Conservation (phyloP, 2,329 filamentous ascomycete genomes). For the Hypoxylon sp. region DNA sequence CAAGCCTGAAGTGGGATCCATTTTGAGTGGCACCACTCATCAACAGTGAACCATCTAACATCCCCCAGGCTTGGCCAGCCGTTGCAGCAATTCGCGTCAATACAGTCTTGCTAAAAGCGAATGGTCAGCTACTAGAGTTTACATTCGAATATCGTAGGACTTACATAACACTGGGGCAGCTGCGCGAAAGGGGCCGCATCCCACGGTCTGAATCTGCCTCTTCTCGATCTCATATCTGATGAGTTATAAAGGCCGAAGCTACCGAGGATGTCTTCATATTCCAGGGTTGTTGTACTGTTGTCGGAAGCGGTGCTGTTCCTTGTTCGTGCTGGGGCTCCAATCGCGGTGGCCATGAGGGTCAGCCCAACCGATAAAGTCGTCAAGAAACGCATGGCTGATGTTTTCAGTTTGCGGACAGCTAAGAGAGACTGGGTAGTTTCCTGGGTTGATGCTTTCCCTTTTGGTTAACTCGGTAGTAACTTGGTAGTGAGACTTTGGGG, state of each 20-base stretch:
- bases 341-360: neutral
- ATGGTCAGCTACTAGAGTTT: neutral
- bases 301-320: neutral
- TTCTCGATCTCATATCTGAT: neutral
- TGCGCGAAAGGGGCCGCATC: constrained; percentile 3
- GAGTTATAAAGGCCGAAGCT: neutral
- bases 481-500: neutral
- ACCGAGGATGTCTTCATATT: constrained; percentile 5
- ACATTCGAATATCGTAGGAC: neutral
- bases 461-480: neutral
- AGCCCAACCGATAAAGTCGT: neutral
- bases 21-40: constrained; percentile 19
- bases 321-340: neutral
- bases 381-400: neutral
- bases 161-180: constrained; percentile 17
- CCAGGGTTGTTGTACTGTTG: neutral
- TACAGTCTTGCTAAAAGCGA: constrained; percentile 2
- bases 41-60: constrained; percentile 9
- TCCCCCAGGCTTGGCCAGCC: constrained; percentile 12
- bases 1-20: constrained; percentile 7
- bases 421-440: neutral
- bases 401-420: neutral
- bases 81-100: constrained; percentile 14
- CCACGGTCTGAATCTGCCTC: neutral
- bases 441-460: neutral